Evolutionary conservation across 768 basidiomycete genomes (phyloP).

Genomic region (Pleurotus platypus): DNA sequence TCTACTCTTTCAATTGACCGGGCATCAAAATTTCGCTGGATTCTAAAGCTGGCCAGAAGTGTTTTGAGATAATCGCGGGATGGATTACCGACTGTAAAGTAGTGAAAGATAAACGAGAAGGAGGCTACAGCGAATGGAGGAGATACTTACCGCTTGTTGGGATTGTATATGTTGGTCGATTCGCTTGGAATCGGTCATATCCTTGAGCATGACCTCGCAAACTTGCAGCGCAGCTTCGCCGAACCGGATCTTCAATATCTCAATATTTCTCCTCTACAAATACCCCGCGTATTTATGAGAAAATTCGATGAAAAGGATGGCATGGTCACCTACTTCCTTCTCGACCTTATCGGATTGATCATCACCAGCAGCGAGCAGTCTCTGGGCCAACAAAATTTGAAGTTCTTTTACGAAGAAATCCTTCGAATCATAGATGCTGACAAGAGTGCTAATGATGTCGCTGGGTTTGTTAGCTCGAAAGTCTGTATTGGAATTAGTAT

Average conservation of each 20-base stretch:
- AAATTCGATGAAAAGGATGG: neutral
- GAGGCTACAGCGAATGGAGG: too few relatives aligned
- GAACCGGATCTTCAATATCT: slow-evolving; percentile 93
- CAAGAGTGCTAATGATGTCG: slow-evolving; percentile 93
- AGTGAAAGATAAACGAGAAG: neutral
- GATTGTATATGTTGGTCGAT: slow-evolving; percentile 87
- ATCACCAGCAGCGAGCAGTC: slow-evolving; percentile 75
- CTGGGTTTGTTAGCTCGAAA: slow-evolving; percentile 89
- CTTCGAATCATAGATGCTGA: slow-evolving; percentile 96
- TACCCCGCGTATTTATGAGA: neutral
- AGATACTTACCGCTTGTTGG: slow-evolving; percentile 52
- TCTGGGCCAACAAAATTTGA: slow-evolving; percentile 86
- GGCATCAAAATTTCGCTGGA: slow-evolving; percentile 74
- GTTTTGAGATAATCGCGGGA: slow-evolving; percentile 86
- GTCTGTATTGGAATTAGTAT: slow-evolving; percentile 42
- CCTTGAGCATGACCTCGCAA: slow-evolving; percentile 97
- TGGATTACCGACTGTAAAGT: slow-evolving; percentile 63
- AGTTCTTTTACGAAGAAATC: slow-evolving; percentile 96
- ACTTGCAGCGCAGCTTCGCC: slow-evolving; percentile 91
- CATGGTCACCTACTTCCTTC: slow-evolving; percentile 41
- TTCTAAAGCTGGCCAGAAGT: slow-evolving; percentile 93
- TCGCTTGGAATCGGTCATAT: slow-evolving; percentile 92
- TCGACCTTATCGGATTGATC: slow-evolving; percentile 81
- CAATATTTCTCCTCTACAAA: slow-evolving; percentile 80
- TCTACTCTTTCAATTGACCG: slow-evolving; percentile 78